phyloP scores from a whole-genome alignment of 139 green algal species.

The Mesostigma viride region DNA sequence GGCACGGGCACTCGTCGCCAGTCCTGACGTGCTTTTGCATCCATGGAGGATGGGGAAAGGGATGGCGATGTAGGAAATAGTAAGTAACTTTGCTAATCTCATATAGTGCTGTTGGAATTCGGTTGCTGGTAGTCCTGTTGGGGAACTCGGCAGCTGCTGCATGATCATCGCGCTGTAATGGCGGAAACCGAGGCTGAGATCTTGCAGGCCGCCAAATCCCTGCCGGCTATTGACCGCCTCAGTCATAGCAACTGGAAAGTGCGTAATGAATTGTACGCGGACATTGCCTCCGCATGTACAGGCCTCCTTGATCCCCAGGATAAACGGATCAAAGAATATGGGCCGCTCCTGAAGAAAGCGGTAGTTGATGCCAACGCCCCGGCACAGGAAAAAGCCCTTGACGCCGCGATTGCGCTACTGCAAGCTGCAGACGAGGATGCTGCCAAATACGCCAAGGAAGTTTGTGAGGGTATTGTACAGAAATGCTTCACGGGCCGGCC shows the following conservation, averaged over 20 bases:
- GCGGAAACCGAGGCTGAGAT: too few relatives aligned
- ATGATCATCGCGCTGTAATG: too few relatives aligned
- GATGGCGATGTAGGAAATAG: too few relatives aligned
- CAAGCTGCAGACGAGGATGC: conserved; percentile 43
- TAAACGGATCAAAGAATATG: conserved; percentile 50
- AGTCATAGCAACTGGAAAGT: conserved; percentile 91
- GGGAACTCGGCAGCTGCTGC: too few relatives aligned
- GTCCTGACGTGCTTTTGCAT: too few relatives aligned
- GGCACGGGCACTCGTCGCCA: too few relatives aligned
- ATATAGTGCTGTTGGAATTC: too few relatives aligned
- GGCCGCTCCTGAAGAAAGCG: conserved; percentile 61
- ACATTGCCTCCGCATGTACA: conserved; percentile 46
- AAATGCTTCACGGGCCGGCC: conserved; percentile 75
- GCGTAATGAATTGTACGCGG: conserved; percentile 58
- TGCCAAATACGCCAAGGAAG: conserved; percentile 27
- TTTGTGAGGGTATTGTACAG: conserved; percentile 45
- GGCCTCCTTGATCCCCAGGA: conserved; percentile 50
- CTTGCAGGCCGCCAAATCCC: too few relatives aligned
- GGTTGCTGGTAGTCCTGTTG: too few relatives aligned
- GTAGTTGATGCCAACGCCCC: conserved; percentile 73
- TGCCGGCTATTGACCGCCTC: too few relatives aligned
- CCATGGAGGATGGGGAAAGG: too few relatives aligned
- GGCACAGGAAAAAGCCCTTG: conserved; percentile 79
- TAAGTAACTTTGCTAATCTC: too few relatives aligned
- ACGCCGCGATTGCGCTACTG: conserved; percentile 40